Base-by-base conservation (phyloP, 352 stramenopile genomes). In the Phytopythium litorale region DNA sequence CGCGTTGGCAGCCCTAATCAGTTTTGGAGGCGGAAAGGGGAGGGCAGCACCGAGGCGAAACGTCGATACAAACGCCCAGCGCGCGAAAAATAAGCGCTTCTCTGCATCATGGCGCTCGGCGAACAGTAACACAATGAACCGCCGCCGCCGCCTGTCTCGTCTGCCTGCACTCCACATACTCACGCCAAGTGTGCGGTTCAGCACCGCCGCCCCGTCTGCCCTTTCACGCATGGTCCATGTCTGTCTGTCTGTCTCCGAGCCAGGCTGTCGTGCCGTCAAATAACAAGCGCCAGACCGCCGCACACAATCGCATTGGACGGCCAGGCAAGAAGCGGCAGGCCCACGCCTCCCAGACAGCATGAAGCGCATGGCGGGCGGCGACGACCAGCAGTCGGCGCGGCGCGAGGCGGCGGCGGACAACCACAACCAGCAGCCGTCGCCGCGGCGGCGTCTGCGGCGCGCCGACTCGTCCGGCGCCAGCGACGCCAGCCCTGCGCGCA, bases 371-470 rank as follows among this genome's bases (percentile, higher is more conserved):
- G 46, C 25, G 7, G 25, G 18, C 46, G 15, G n/a, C 23, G 11
- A 28, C n/a, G n/a, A 51, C 7, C 45, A 30, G 25, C 7, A 53
- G 46, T 23, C 4, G 42, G 38, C 38, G 38, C 40, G 40, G 40
- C 40, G 40, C 40, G 40, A 46, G 40, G 23, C 40, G 16, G 38
- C 16, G 38, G 38, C 15, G 38, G 40, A 21, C 40, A 6, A 5
- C 9, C 35, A 21, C 40, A 6, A 5, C 9, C 35, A 23, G 40
- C 57, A 57, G 15, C 60, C 52, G 1, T 65, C 42, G 12, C 65
- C 53, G 21, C 67, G 56, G 4, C 65, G 45, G 45, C 45, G 21
- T 33, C 45, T 52, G 12, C 45, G 45, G 23, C 45, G 45, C 45
- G 23, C 43, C 43, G 23, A 32, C n/a, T 50, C 43, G 19, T 28